phyloP scores from a whole-genome alignment of 2,329 filamentous ascomycete species.

The Fusarium duplospermum region DNA sequence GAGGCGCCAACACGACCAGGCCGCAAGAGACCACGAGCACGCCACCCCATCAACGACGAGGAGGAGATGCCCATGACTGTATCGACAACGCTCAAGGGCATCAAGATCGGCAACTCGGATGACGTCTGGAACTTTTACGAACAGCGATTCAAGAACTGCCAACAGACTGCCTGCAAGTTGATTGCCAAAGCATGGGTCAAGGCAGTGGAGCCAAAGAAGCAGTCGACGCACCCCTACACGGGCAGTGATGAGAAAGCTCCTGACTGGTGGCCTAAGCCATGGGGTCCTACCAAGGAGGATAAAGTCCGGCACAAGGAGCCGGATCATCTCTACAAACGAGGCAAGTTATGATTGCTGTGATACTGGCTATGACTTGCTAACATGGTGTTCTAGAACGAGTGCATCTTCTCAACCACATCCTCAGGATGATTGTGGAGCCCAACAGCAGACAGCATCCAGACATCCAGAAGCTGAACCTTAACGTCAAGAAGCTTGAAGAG shows the following conservation, averaged over 20 bases:
- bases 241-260: constrained; percentile 71
- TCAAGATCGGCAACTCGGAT: constrained; percentile 65
- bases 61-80: constrained; percentile 55
- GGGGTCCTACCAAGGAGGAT: constrained; percentile 62
- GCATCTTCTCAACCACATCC: constrained; percentile 68
- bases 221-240: constrained; percentile 79
- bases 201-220: constrained; percentile 80
- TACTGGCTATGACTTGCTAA: constrained; percentile 7
- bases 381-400: constrained; percentile 62
- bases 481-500: constrained; percentile 67
- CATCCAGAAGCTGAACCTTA: constrained; percentile 65
- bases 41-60: constrained; percentile 54
- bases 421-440: constrained; percentile 67
- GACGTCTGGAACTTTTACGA: constrained; percentile 71
- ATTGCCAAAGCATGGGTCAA: constrained; percentile 83
- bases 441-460: constrained; percentile 61
- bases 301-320: constrained; percentile 77
- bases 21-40: constrained; percentile 48
- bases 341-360: constrained; percentile 52
- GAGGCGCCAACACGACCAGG: constrained; percentile 45
- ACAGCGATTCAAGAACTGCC: constrained; percentile 71
- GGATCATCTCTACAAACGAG: constrained; percentile 76
- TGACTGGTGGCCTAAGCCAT: constrained; percentile 74
- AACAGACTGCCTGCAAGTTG: constrained; percentile 78
- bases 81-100: constrained; percentile 53